Conservation (phyloP, 305 asterid species). For the Striga hermonthica region DNA sequence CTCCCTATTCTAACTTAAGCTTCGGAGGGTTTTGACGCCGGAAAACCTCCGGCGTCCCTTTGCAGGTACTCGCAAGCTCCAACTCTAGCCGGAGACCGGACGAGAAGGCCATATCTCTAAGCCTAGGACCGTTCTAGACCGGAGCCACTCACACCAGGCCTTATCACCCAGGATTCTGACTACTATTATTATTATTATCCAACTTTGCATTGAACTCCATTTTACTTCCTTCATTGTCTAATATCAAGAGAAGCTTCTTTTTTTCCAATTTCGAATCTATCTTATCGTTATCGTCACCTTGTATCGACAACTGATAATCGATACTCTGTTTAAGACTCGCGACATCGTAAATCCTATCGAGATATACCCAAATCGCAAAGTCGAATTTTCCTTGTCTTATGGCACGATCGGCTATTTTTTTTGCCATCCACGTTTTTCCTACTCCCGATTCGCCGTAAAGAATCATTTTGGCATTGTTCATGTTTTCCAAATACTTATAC, state of each 20-base stretch:
- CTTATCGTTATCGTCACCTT: background rate
- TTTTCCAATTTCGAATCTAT: slow-evolving; percentile 9
- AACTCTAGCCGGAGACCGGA: no score
- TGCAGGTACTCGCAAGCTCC: no score
- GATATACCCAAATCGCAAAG: slow-evolving; percentile 38
- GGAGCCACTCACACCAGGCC: no score
- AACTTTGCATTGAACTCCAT: slow-evolving; percentile 4
- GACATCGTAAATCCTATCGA: slow-evolving; percentile 18
- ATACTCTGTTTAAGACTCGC: slow-evolving; percentile 27
- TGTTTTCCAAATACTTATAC: background rate
- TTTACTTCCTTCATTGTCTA: slow-evolving; percentile 29
- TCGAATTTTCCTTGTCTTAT: slow-evolving; percentile 25
- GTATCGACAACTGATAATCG: slow-evolving; percentile 34
- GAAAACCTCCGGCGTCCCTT: no score
- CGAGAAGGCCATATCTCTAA: no score
- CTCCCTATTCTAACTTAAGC: no score
- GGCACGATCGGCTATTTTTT: slow-evolving; percentile 32
- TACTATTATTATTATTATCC: no score
- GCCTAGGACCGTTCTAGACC: no score
- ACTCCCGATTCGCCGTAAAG: slow-evolving; percentile 38
- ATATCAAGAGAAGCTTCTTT: slow-evolving; percentile 35
- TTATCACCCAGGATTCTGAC: no score
- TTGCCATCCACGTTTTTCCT: slow-evolving; percentile 47
- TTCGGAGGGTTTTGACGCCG: no score
- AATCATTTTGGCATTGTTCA: background rate